Evolutionary conservation across 768 basidiomycete species (phyloP), one percentile per base, ranked within the genome.

Genomic region (Amanita pallidorosea): DNA sequence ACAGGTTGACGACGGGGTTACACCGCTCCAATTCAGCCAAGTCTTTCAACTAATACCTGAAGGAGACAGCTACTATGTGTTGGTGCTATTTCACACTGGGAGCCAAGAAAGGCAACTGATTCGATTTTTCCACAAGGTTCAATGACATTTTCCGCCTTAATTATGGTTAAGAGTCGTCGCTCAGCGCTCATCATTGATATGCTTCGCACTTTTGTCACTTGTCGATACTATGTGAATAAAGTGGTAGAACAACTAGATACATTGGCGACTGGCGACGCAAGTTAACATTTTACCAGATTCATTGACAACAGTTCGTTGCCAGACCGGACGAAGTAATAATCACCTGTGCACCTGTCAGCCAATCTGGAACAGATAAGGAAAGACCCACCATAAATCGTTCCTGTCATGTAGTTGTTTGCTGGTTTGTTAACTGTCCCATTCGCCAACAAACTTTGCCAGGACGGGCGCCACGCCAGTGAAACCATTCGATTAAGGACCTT

Each of bases 81-180:
- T 67, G 43, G 88, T 71, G 9, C 37, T 25, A 15, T 9, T 36
- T 52, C 38, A 61, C 22, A n/a, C 25, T 37, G 13, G 41, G 15
- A 35, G 13, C 15, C 17, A 20, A 31, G 18, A 27, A 18, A 27
- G 5, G n/a, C 27, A 20, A 29, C 36, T 23, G 17, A 25, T 7
- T 27, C 40, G 53, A 29, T 55, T 5, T 20, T 33, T 8, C 43
- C 11, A 42, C 29, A 1, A 90, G 88, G 50, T 70, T 76, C 61
- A 95, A 95, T 66, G 89, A 94, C 64, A 82, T 94, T 54, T 94
- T 96, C 87, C 86, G 89, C 55, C 83, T 92, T 67, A 89, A 89
- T 71, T 77, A 80, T 62, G 85, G 79, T 57, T 36, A 33, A 36
- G 71, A 63, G 62, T 65, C 23, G 35, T 31, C n/a, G n/a, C n/a